Percentiles rank a stretch among this genome's conserved stretches.
Evolutionary conservation across 345 rosid genomes (phyloP).

Genomic region (Dipteronia sinensis): DNA sequence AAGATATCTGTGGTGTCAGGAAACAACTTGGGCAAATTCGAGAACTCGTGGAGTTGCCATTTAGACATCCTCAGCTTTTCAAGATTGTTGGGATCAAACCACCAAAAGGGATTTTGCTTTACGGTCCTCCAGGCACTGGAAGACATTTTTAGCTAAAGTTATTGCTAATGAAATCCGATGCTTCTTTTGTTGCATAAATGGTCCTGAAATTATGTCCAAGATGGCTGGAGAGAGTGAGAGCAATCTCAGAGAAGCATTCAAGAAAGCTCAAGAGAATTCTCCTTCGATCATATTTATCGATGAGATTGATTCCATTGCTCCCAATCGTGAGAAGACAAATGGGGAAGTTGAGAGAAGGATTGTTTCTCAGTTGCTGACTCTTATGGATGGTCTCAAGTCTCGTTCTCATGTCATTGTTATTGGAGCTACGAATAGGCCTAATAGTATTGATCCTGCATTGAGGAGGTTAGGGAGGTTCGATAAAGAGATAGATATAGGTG

Average conservation of each 20-base stretch:
- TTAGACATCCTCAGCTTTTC: background rate
- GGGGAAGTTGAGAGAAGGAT: conserved; percentile 9
- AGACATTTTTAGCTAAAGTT: conserved; percentile 4
- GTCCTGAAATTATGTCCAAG: conserved; percentile 9
- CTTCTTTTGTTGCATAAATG: background rate
- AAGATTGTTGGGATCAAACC: conserved; percentile 11
- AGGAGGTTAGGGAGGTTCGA: conserved; percentile 17
- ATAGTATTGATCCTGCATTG: conserved; percentile 5
- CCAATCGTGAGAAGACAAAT: background rate
- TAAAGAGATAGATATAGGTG: background rate
- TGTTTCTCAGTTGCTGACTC: background rate
- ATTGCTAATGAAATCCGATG: conserved; percentile 5
- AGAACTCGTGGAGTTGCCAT: conserved; percentile 5
- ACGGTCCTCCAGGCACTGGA: conserved; percentile 5
- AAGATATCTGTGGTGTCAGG: conserved; percentile 5
- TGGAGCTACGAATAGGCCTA: conserved; percentile 7
- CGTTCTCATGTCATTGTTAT: background rate
- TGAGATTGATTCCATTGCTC: conserved; percentile 7
- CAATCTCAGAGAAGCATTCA: conserved; percentile 10
- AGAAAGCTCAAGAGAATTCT: background rate
- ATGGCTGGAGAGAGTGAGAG: conserved; percentile 4
- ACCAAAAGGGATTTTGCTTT: conserved; percentile 1
- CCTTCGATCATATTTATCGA: conserved; percentile 3
- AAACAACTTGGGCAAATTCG: background rate
- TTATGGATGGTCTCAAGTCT: conserved; percentile 14